Evolutionary conservation across 306 rosid genomes (phyloP).

Genomic region (Quercus agrifolia): DNA sequence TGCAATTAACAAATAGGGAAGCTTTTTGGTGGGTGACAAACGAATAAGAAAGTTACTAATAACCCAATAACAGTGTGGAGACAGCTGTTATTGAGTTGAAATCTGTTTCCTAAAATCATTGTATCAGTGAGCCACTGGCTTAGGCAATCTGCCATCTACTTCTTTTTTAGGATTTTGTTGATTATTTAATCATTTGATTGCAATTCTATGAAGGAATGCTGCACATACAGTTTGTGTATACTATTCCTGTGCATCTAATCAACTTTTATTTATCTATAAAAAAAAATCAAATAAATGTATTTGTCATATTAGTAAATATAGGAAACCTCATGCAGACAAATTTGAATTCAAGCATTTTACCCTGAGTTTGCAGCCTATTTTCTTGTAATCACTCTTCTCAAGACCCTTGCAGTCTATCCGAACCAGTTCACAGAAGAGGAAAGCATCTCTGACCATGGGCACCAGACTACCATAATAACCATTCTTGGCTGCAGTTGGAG

Average conservation of each 20-base stretch:
- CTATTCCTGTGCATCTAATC: too few relatives aligned
- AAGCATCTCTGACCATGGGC: conserved; percentile 93
- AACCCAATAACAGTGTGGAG: not conserved
- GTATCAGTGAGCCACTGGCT: too few relatives aligned
- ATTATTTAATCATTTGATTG: too few relatives aligned
- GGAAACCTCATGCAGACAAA: not conserved
- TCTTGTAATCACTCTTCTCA: conserved; percentile 85
- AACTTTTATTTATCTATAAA: too few relatives aligned
- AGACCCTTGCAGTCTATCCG: conserved; percentile 87
- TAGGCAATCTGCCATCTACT: too few relatives aligned
- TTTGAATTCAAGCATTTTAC: conserved; percentile 27
- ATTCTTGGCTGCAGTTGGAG: conserved; percentile 69
- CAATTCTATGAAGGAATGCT: too few relatives aligned
- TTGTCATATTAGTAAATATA: not conserved
- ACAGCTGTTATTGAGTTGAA: too few relatives aligned
- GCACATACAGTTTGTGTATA: too few relatives aligned
- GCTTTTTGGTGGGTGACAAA: not conserved
- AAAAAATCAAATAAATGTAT: not conserved
- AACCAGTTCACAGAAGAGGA: conserved; percentile 57
- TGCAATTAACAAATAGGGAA: not conserved
- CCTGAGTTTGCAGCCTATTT: conserved; percentile 92
- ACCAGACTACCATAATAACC: conserved; percentile 77
- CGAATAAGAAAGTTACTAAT: not conserved
- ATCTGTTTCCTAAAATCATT: too few relatives aligned
- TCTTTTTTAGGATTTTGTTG: too few relatives aligned